A percentile compares a stretch with the other conserved stretches of the same genome.
These are phyloP conservation scores for Chaetomium olivaceum DNA, from an alignment of 2,329 filamentous ascomycete genomes.

Conservation along the genomic window DNA sequence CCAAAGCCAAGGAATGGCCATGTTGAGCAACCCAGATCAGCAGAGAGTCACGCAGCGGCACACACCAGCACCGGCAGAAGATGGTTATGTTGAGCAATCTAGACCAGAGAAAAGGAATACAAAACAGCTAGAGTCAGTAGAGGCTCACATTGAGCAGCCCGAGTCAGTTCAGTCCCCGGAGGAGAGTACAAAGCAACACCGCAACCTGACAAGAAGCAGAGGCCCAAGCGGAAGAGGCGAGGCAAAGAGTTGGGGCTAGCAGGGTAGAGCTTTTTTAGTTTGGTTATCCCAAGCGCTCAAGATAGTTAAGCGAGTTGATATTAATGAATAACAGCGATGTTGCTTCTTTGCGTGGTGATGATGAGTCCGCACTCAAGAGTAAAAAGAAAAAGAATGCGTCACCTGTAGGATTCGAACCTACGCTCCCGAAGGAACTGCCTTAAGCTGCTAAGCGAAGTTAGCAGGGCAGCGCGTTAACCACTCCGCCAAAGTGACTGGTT, in stretches of 20 bases:
- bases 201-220: neutral
- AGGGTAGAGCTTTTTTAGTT: neutral
- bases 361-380: neutral
- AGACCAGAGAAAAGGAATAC: too few species aligned
- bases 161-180: too few species aligned
- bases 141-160: too few species aligned
- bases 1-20: too few species aligned
- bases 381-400: slow-evolving; percentile 16
- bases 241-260: neutral
- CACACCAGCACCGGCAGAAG: neutral
- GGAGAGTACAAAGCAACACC: neutral
- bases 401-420: slow-evolving; percentile 27
- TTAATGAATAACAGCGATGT: neutral
- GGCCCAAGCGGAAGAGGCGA: neutral
- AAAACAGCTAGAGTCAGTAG: too few species aligned
- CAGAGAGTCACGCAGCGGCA: too few species aligned
- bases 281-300: neutral
- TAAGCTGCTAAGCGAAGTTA: slow-evolving; percentile 14
- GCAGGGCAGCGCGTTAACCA: slow-evolving; percentile 26
- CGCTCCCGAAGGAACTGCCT: slow-evolving; percentile 26
- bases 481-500: slow-evolving; percentile 24
- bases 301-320: neutral
- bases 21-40: too few species aligned
- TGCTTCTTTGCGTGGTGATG: neutral
- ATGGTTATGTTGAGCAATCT: neutral